A percentile compares a stretch with the other conserved stretches of the same genome.
phyloP scores from a whole-genome alignment of 345 rosid species.

The Punica granatum region DNA sequence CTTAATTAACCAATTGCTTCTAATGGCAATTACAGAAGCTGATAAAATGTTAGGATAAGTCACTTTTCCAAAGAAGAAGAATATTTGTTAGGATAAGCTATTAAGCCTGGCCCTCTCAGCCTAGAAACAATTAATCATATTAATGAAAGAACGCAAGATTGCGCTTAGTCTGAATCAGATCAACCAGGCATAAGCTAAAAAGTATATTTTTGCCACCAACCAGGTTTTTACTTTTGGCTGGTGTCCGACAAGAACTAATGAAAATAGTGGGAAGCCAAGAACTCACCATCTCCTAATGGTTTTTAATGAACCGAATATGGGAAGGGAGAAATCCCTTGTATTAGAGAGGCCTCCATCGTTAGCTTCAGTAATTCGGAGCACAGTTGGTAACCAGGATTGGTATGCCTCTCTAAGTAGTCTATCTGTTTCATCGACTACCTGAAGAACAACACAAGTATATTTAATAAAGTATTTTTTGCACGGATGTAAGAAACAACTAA shows the following conservation, averaged over 20 bases:
- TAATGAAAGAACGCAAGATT: background rate
- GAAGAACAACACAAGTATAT: conserved; percentile 11
- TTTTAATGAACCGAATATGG: conserved; percentile 50
- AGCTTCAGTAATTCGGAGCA: conserved; percentile 52
- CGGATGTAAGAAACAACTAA: background rate
- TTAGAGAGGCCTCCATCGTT: conserved; percentile 26
- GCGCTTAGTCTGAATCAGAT: background rate
- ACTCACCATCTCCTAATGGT: conserved; percentile 81
- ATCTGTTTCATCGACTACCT: conserved; percentile 98
- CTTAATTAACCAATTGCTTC: background rate
- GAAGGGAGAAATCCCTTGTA: conserved; percentile 12
- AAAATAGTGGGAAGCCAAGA: conserved; percentile 5
- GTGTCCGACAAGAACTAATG: background rate
- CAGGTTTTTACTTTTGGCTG: background rate
- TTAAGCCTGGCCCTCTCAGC: background rate
- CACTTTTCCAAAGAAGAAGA: too few relatives aligned
- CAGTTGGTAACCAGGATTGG: conserved; percentile 94
- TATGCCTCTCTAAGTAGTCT: conserved; percentile 88
- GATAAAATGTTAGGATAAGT: background rate
- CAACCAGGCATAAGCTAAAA: too few relatives aligned
- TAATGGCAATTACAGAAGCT: background rate
- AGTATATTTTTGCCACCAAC: background rate
- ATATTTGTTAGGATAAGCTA: too few relatives aligned
- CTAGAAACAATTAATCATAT: background rate
- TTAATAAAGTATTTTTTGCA: background rate